Percentiles rank a stretch among this genome's conserved stretches.
These are phyloP conservation scores for Magnaporthiopsis poae DNA, from an alignment of 2,329 filamentous ascomycete genomes.

Conservation along the genomic window DNA sequence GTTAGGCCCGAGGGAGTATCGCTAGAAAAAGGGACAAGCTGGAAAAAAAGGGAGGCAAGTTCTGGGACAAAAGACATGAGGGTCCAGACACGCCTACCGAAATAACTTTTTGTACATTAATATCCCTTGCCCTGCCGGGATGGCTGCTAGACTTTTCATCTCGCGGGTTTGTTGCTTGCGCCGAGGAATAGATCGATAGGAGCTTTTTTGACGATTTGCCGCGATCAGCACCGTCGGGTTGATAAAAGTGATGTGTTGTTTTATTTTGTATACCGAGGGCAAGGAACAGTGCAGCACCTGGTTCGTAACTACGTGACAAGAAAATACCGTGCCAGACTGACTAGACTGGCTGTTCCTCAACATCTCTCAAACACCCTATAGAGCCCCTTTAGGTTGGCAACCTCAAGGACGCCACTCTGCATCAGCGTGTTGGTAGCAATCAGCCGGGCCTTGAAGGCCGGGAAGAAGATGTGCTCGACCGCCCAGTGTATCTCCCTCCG, in stretches of 20 bases:
- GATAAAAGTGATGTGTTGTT: constrained; percentile 7
- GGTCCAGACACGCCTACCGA: constrained; percentile 1
- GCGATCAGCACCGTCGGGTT: not conserved
- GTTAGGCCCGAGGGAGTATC: not conserved
- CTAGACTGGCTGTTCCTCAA: constrained; percentile 26
- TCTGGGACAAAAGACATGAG: not conserved
- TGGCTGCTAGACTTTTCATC: not conserved
- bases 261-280: not conserved
- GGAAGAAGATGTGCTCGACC: constrained; percentile 80
- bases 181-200: constrained; percentile 8
- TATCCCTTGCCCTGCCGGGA: constrained; percentile 1
- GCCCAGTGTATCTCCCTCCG: constrained; percentile 61
- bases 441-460: constrained; percentile 71
- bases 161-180: not conserved
- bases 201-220: constrained; percentile 8
- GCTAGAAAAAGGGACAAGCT: not conserved
- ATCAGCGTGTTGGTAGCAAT: constrained; percentile 73
- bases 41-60: not conserved
- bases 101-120: constrained; percentile 8
- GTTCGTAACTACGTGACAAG: constrained; percentile 11
- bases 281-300: not conserved
- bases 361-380: constrained; percentile 94
- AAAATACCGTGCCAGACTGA: constrained; percentile 4
- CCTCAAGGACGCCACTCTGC: constrained; percentile 66
- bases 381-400: constrained; percentile 82